phyloP scores from a whole-genome alignment of 148 eudicot species.

The Mesembryanthemum crystallinum region DNA sequence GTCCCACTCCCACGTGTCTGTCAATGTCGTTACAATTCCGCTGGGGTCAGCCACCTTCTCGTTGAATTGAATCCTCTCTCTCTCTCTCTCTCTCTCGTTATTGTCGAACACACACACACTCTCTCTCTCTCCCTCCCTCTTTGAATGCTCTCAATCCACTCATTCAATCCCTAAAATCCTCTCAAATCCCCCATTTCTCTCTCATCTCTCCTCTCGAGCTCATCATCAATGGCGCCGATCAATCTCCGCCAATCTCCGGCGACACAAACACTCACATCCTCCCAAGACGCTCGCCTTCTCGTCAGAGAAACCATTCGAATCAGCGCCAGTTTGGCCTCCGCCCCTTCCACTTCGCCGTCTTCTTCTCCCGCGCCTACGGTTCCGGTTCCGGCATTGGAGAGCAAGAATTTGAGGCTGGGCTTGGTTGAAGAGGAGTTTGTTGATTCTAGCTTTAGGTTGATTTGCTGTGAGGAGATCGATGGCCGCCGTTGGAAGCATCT shows the following conservation, averaged over 20 bases:
- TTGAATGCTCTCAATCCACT: background rate
- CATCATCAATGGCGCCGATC: constrained; percentile 40
- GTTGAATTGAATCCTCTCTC: background rate
- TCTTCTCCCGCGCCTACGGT: background rate
- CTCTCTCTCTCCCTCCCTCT: background rate
- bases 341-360: constrained; percentile 32
- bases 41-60: constrained; percentile 7
- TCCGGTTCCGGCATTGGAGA: constrained; percentile 15
- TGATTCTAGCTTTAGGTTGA: constrained; percentile 63
- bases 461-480: constrained; percentile 84
- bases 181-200: background rate
- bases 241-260: constrained; percentile 52
- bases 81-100: background rate
- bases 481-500: constrained; percentile 73
- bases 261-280: constrained; percentile 42
- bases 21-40: constrained; percentile 7
- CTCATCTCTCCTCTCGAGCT: constrained; percentile 3
- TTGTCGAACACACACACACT: background rate
- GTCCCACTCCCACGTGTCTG: background rate
- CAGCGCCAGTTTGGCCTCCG: constrained; percentile 56
- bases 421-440: constrained; percentile 53
- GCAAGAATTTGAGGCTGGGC: constrained; percentile 38
- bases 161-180: background rate
- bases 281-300: constrained; percentile 61
- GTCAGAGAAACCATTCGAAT: constrained; percentile 86